phyloP scores from a whole-genome alignment of 768 basidiomycete species.

The Boletus rubropictus region DNA sequence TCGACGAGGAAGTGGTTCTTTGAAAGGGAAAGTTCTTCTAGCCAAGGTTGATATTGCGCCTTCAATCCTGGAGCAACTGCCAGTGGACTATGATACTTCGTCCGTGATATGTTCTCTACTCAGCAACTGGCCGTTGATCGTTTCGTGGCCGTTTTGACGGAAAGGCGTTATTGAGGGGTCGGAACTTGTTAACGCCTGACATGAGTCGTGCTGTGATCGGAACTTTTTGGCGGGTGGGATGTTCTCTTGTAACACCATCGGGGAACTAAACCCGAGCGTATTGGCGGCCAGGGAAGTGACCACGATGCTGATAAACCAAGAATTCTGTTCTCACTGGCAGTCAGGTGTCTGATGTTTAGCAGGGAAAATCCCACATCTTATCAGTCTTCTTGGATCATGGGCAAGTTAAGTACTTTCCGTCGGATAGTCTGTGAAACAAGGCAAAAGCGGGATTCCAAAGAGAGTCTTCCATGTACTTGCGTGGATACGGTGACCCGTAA shows the following conservation, averaged over 20 bases:
- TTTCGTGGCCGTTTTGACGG: background rate
- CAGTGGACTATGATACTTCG: background rate
- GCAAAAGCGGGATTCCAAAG: background rate
- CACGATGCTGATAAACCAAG: slow-evolving; percentile 1
- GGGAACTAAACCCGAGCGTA: background rate
- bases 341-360: background rate
- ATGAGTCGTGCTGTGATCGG: slow-evolving; percentile 7
- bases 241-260: background rate
- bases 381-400: background rate
- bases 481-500: background rate
- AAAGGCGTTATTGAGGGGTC: background rate
- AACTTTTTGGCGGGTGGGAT: background rate
- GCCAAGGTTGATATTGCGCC: background rate
- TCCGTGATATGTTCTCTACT: background rate
- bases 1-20: background rate
- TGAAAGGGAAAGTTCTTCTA: background rate
- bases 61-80: background rate
- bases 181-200: slow-evolving; percentile 2
- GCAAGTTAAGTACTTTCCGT: background rate
- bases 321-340: background rate
- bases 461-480: slow-evolving; percentile 2
- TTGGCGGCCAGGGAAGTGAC: background rate
- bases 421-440: slow-evolving; percentile 1
- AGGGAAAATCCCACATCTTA: background rate
- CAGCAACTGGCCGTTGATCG: background rate